Base-by-base conservation (phyloP, 2,329 filamentous ascomycete genomes). In the Atkinsonella texensis region DNA sequence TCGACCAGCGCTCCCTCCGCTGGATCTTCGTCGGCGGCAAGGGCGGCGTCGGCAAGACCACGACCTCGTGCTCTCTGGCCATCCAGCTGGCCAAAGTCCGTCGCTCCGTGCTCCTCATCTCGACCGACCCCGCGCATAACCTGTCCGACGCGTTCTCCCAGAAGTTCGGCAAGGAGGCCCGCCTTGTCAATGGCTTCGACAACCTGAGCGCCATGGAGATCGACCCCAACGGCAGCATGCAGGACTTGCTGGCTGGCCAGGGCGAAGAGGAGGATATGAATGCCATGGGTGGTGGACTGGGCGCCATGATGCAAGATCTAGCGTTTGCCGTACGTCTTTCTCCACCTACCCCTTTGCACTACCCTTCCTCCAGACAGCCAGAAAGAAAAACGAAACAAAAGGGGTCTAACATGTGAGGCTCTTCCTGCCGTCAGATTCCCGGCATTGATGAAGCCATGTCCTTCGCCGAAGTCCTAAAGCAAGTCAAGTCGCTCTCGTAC, bases 11-110 rank as follows among this genome's bases (percentile, higher is more conserved):
- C 70, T 85, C 87, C 35, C 83, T 98, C 52, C 88, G 93, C 67
- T 98, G 93, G 93, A 95, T 98, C 71, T 98, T 98, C 64, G 93
- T 98, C 54, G 93, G 93, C 63, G 93, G 93, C 59, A 98, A 98
- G 73, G 93, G 93, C 64, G 93, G 93, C 67, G 93, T 98, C 45
- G 93, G 93, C 68, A 98, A 98, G 77, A 98, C 93, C 31, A 98
- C 93, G n/a, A 98, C 93, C 15, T 97, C 91, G 8, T 98, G 93
- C 73, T 96, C 91, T 10, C 85, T 98, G 58, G 93, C 93, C 57
- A 97, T 98, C 67, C 93, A 98, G 72, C 87, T 98, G 58, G 89
- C 93, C 62, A 89, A 86, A 70, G 89, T 89, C 62, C 89, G 93
- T 71, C 91, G 91, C 71, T 95, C 87, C 55, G 93, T 98, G 55